Conservation (phyloP, 257 asterid species). For the Eustoma russellianum region DNA sequence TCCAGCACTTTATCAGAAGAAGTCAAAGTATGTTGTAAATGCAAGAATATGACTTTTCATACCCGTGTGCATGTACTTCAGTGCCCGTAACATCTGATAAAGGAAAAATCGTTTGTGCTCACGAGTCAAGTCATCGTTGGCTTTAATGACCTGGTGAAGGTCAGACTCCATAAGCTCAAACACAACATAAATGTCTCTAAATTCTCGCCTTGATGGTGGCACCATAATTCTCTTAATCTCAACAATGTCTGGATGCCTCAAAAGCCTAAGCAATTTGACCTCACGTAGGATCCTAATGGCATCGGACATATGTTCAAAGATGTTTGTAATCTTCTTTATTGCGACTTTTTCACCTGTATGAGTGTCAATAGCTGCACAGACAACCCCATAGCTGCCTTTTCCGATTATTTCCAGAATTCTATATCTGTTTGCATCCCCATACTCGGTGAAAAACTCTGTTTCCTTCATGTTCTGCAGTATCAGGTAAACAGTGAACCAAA, state of each 20-base stretch:
- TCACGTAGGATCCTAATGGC: constrained; percentile 78
- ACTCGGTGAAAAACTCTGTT: constrained; percentile 61
- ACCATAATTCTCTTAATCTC: constrained; percentile 80
- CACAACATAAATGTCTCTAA: constrained; percentile 73
- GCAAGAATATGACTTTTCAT: constrained; percentile 6
- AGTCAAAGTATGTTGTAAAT: neutral
- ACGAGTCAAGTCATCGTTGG: constrained; percentile 77
- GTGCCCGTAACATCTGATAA: constrained; percentile 77
- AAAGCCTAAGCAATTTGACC: constrained; percentile 67
- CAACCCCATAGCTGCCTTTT: constrained; percentile 92
- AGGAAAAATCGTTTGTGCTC: constrained; percentile 86
- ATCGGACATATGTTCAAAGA: constrained; percentile 75
- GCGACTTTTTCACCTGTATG: constrained; percentile 87
- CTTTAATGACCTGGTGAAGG: constrained; percentile 88
- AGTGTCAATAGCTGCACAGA: constrained; percentile 75
- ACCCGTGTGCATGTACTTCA: constrained; percentile 89
- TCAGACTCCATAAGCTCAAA: constrained; percentile 94
- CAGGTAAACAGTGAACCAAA: neutral
- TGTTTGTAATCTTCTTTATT: constrained; percentile 70
- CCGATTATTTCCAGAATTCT: constrained; percentile 77
- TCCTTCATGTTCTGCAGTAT: constrained; percentile 41
- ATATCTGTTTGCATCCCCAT: constrained; percentile 76
- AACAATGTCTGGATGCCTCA: constrained; percentile 82
- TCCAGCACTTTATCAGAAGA: neutral
- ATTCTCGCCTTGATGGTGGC: constrained; percentile 77